Percentiles rank a stretch among this genome's conserved stretches.
phyloP scores from a whole-genome alignment of 2,329 filamentous ascomycete genomes.

The Alternaria brassicae region DNA sequence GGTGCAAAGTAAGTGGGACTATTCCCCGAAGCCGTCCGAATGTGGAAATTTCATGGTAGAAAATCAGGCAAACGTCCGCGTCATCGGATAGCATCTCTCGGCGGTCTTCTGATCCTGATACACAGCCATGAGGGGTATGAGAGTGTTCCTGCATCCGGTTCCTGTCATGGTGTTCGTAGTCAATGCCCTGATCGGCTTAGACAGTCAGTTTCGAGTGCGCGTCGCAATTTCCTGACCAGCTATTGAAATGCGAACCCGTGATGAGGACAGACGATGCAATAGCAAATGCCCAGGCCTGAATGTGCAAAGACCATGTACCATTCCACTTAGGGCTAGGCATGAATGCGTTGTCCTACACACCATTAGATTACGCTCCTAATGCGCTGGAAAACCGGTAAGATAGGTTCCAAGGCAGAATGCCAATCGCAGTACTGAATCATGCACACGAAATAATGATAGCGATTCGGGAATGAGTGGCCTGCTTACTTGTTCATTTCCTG shows the following conservation, averaged over 20 bases:
- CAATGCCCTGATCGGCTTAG: neutral
- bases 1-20: neutral
- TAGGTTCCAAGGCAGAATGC: neutral
- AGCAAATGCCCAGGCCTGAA: neutral
- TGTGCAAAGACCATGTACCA: neutral
- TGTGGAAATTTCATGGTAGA: neutral
- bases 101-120: neutral
- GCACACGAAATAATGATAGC: neutral
- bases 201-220: neutral
- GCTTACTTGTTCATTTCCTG: neutral
- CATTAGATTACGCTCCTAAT: neutral
- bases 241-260: neutral
- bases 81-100: neutral
- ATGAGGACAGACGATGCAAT: neutral
- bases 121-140: neutral
- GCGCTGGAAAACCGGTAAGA: neutral
- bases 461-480: neutral
- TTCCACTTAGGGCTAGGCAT: neutral
- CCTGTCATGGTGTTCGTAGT: neutral
- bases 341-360: neutral
- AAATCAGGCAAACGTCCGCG: neutral
- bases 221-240: neutral
- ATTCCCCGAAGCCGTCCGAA: neutral
- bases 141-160: neutral
- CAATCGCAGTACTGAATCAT: neutral